Evolutionary conservation across 352 stramenopile genomes (phyloP).

Genomic region (Elongisporangium undulatum): DNA sequence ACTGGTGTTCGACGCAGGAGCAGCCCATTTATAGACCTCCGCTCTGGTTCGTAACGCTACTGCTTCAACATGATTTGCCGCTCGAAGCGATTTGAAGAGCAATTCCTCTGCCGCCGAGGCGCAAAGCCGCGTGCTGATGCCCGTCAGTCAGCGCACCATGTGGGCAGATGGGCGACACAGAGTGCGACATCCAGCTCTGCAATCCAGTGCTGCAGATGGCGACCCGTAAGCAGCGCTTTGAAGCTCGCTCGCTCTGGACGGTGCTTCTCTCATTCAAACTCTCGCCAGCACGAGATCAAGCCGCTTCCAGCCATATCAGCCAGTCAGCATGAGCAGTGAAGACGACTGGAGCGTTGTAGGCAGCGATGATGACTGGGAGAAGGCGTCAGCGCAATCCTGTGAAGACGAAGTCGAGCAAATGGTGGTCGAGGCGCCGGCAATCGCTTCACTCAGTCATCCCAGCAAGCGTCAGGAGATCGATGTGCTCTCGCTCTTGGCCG

Average conservation of each 20-base stretch:
- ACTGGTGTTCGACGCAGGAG: too few relatives aligned
- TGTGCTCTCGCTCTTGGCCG: slow-evolving; percentile 21
- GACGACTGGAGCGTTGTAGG: slow-evolving; percentile 64
- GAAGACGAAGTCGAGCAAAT: slow-evolving; percentile 17
- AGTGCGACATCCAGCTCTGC: neutral
- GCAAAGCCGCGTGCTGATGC: neutral
- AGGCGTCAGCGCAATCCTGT: neutral
- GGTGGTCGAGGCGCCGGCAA: slow-evolving; percentile 11
- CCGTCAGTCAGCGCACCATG: neutral
- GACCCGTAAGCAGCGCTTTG: neutral
- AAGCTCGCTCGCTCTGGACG: neutral
- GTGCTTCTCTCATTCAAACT: slow-evolving; percentile 1
- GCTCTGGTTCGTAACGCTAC: neutral
- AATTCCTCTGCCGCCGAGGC: neutral
- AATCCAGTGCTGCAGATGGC: neutral
- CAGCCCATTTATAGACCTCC: too few relatives aligned
- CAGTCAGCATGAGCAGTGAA: slow-evolving; percentile 19
- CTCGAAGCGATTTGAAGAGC: neutral
- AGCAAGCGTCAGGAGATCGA: slow-evolving; percentile 6
- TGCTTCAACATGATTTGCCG: neutral
- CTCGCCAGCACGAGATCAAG: neutral
- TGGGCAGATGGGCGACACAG: neutral
- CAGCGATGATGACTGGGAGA: slow-evolving; percentile 21
- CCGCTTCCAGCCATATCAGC: neutral
- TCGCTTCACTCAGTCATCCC: neutral